Evolutionary conservation across 257 asterid genomes (phyloP), one percentile per base, ranked within the genome.

Genomic region (Solanum tarapatanum): DNA sequence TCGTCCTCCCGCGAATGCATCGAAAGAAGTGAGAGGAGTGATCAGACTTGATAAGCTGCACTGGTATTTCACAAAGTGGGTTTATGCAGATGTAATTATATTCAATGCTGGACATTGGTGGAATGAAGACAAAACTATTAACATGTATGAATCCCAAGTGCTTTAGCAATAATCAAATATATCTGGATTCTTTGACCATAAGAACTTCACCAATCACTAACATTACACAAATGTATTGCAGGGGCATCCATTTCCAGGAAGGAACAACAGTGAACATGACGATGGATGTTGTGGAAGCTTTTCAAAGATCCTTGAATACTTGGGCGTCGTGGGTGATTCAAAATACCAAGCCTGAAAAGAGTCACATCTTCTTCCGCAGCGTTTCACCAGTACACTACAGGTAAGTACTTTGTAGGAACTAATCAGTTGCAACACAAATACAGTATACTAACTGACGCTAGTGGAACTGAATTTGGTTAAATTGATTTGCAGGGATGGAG

Each of bases 61-160:
- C 69, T 92, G 98, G 98, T 93, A 66, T 72, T 95, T 94, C 4
- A 32, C 90, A 1, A 94, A 94, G 66, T 96, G 98, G 98, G 90
- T 92, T 10, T 96, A 96, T 3, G 98, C 98, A 1, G 92, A 96
- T 88, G 76, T 95, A 36, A 90, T 97, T 35, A 43, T 97, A 1
- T 93, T 97, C 91, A 93, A 95, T 83, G 96, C 95, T 1, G 98
- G 99, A 3, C 99, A 96, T 88, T 97, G 99, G 99, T 97, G 99
- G 99, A 96, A 94, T 84, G 89, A 88, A 30, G 98, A 93, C 43
- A 97, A 97, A 84, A 97, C 99, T 7, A 8, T 90, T 3, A 95
- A 93, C 69, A 89, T 91, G 99, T 97, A 91, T 4, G 93, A 21
- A 28, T 58, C 64, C 11, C 64, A 55, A 55, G 4, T 55, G n/a